These are phyloP conservation scores for Exophiala aquamarina DNA, from an alignment of 2,329 filamentous ascomycete species.

Conservation along the genomic window DNA sequence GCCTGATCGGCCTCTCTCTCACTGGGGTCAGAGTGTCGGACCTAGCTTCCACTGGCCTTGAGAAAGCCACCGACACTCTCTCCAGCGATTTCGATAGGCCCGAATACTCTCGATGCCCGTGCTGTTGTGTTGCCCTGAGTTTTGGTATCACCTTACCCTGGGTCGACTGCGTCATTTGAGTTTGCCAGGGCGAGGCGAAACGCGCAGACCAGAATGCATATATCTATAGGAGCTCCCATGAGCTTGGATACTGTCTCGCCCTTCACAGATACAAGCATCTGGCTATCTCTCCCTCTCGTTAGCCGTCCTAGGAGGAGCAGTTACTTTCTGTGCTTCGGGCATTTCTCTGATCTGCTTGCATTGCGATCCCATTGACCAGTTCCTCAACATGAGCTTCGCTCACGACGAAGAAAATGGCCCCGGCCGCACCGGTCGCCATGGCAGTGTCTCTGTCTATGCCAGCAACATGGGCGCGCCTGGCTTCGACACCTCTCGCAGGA, in stretches of 20 bases:
- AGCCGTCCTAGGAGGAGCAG: neutral
- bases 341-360: too few relatives aligned
- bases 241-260: neutral
- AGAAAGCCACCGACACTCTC: neutral
- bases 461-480: slow-evolving; percentile 20
- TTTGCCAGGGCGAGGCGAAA: slow-evolving; percentile 4
- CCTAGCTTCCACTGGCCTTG: neutral
- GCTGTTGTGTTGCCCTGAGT: slow-evolving; percentile 3
- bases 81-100: slow-evolving; percentile 8
- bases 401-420: slow-evolving; percentile 25
- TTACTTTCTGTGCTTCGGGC: neutral
- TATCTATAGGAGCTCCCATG: slow-evolving; percentile 1
- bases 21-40: slow-evolving; percentile 2
- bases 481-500: slow-evolving; percentile 23
- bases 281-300: neutral
- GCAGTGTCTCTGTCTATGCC: slow-evolving; percentile 27
- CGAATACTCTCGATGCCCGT: slow-evolving; percentile 4
- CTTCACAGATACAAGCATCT: neutral
- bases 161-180: slow-evolving; percentile 16
- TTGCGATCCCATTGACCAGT: neutral
- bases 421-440: slow-evolving; percentile 21
- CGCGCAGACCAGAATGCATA: neutral
- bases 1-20: slow-evolving; percentile 1
- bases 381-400: slow-evolving; percentile 18
- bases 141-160: neutral